Percentiles rank a stretch among this genome's conserved stretches.
Evolutionary conservation across 2,329 filamentous ascomycete genomes (phyloP).

Genomic region (Dactylonectria estremocensis): DNA sequence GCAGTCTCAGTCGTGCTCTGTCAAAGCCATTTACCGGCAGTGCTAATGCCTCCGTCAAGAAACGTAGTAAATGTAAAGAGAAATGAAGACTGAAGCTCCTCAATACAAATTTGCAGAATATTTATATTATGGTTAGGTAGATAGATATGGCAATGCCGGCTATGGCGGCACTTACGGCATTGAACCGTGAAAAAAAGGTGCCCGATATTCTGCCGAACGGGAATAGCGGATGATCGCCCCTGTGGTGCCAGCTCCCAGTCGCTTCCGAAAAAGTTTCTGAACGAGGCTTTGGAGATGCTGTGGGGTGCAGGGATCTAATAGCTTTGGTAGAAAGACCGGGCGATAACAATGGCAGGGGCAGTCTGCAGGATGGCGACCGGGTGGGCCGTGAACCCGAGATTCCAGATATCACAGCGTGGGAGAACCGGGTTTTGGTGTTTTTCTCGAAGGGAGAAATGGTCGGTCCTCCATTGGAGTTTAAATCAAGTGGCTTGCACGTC

Average conservation of each 20-base stretch:
- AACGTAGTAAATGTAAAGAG: slow-evolving; percentile 5
- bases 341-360: slow-evolving; percentile 17
- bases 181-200: slow-evolving; percentile 13
- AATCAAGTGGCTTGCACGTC: not conserved
- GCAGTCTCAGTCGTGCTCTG: not conserved
- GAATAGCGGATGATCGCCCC: slow-evolving; percentile 14
- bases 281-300: slow-evolving; percentile 16
- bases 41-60: not conserved
- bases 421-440: slow-evolving; percentile 10
- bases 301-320: slow-evolving; percentile 21
- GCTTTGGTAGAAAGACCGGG: not conserved
- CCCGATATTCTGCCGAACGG: slow-evolving; percentile 38
- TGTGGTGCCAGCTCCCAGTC: not conserved
- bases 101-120: not conserved
- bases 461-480: not conserved
- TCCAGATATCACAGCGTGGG: slow-evolving; percentile 1
- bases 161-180: slow-evolving; percentile 44
- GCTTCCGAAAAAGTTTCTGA: slow-evolving; percentile 14
- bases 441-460: not conserved
- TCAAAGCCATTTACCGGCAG: slow-evolving; percentile 2
- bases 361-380: not conserved
- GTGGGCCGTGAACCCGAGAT: slow-evolving; percentile 19
- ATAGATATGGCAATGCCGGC: slow-evolving; percentile 33
- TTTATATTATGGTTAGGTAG: not conserved
- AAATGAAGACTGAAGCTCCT: not conserved